These are phyloP conservation scores for Pilobolus umbonatus DNA, from an alignment of 192 early-diverging fungal species.

Conservation along the genomic window DNA sequence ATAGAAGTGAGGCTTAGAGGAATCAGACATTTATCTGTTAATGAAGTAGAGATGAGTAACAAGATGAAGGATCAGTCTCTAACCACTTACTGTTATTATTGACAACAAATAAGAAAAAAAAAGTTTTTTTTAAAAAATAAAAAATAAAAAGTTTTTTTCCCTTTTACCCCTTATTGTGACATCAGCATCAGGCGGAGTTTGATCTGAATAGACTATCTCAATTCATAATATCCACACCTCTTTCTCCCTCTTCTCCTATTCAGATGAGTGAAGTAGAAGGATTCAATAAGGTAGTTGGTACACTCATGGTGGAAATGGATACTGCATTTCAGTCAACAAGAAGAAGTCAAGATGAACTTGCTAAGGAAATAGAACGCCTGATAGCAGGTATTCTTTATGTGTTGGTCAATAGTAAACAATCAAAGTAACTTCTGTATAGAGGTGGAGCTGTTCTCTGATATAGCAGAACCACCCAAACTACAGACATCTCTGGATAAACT, in stretches of 20 bases:
- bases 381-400: constrained; percentile 40
- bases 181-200: too few relatives aligned
- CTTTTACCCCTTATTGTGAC: too few relatives aligned
- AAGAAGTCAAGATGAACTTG: constrained; percentile 49
- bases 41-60: too few relatives aligned
- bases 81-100: background rate
- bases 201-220: too few relatives aligned
- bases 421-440: constrained; percentile 32
- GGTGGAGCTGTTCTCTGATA: constrained; percentile 45
- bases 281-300: constrained; percentile 37
- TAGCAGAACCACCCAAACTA: constrained; percentile 44
- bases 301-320: constrained; percentile 50
- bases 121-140: background rate
- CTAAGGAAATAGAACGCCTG: constrained; percentile 53
- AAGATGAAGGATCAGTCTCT: too few relatives aligned
- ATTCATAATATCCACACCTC: too few relatives aligned
- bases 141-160: background rate
- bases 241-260: too few relatives aligned
- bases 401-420: background rate
- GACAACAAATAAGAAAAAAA: background rate
- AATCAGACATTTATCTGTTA: constrained; percentile 25
- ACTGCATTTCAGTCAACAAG: constrained; percentile 43
- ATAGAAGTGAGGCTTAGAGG: constrained; percentile 49
- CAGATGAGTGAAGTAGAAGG: constrained; percentile 26
- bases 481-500: constrained; percentile 48